Base-by-base conservation (phyloP, 225 moss, liverwort and hornwort genomes). In the Marchantia polymorpha region DNA sequence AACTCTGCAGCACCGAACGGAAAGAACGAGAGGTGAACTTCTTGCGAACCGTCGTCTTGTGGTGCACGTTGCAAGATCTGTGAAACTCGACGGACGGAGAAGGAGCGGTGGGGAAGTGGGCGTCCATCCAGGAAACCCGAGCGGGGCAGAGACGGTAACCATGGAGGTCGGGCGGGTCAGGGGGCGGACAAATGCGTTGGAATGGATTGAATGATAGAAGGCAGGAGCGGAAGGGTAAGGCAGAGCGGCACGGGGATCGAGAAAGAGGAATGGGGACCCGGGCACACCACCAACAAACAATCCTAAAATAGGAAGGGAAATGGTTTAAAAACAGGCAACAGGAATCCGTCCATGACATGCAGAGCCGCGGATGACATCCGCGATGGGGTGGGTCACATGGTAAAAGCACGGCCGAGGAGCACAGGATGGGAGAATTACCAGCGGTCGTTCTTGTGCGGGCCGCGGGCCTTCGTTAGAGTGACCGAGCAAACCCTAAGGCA, bases 401-500 rank as follows among this genome's bases (percentile, higher is more conserved):
- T 46, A 47, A 69, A 69, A 31, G 67, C 64, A 26, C 12, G 69
- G 47, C 13, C 7, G 65, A 65, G 69, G 53, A 27, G 56, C 27
- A 73, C 53, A 53, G 73, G 73, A 26, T 54, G 25, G 29, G 52
- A 26, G 8, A 52, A 27, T 54, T 51, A 49, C 15, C 13, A 20
- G 50, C 50, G 12, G 10, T 22, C 26, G 73, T 73, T 73, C 73
- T 73, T 14, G 12, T 73, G 27, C 2, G 25, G 27, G n/a, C 54
- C 29, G 2, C 12, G 11, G 26, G 23, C 15, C 13, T 27, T 59
- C 26, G 58, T 31, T 75, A 75, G 56, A 75, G 59, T 59, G 75
- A 26, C 75, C 30, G 20, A 10, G 8, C 31, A 75, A 75, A 75
- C 75, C 75, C 75, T 75, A 75, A 75, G 75, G 22, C 75, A 60